phyloP scores from a whole-genome alignment of 1,284 basidiomycete species.

The Ceratobasidium sp. region DNA sequence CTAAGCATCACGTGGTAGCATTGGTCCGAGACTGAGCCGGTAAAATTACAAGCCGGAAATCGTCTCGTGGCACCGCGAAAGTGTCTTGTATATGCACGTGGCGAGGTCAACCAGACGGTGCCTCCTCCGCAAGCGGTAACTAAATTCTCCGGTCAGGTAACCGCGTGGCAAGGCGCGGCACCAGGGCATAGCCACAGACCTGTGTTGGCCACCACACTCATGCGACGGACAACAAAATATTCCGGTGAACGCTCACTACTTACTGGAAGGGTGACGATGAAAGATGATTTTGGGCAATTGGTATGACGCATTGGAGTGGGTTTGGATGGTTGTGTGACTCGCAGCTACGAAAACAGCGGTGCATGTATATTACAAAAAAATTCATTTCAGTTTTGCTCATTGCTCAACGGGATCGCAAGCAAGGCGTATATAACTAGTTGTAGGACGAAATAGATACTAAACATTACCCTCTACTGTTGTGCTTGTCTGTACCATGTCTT shows the following conservation, averaged over 20 bases:
- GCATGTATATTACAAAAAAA: not conserved
- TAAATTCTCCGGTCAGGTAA: conserved; percentile 12
- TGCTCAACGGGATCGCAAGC: not conserved
- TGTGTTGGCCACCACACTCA: not conserved
- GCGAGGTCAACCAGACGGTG: not conserved
- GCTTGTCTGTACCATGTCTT: conserved; percentile 4
- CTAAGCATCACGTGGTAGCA: not conserved
- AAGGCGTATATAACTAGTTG: not conserved
- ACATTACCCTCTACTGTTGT: not conserved
- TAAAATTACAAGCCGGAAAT: conserved; percentile 19
- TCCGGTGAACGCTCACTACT: too few species aligned
- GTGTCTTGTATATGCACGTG: conserved; percentile 23
- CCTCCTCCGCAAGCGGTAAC: conserved; percentile 11
- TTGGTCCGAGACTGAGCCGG: conserved; percentile 25
- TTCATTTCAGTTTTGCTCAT: not conserved
- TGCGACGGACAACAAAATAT: too few species aligned
- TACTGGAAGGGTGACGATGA: too few species aligned
- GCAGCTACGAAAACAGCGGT: not conserved
- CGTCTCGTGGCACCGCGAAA: conserved; percentile 22
- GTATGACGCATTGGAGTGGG: too few species aligned
- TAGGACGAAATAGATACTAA: not conserved
- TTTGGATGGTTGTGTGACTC: not conserved
- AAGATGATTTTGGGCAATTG: too few species aligned
- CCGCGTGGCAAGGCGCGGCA: conserved; percentile 6
- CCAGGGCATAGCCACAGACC: not conserved